Conservation (phyloP, 2,329 filamentous ascomycete species). For the Zopfia rhizophila region DNA sequence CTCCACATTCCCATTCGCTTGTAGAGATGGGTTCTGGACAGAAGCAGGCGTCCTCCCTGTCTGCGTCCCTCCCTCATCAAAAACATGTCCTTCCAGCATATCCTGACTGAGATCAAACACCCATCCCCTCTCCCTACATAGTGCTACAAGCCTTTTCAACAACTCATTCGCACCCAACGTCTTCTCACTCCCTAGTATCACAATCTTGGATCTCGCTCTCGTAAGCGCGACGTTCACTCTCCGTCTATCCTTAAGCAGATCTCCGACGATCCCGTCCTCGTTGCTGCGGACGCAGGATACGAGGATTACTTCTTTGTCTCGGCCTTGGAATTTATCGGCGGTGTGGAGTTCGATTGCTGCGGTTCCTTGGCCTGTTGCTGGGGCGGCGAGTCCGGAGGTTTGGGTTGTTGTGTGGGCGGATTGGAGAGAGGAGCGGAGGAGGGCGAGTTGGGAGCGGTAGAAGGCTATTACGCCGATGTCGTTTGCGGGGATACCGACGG, state of each 20-base stretch:
- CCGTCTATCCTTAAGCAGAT: conserved; percentile 89
- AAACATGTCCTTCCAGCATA: conserved; percentile 74
- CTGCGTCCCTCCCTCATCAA: conserved; percentile 66
- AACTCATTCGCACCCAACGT: conserved; percentile 80
- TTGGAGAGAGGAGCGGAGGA: conserved; percentile 79
- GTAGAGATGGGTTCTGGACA: conserved; percentile 1
- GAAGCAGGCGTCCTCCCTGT: conserved; percentile 19
- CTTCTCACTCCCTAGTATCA: conserved; percentile 83
- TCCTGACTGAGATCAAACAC: conserved; percentile 75
- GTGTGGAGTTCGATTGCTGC: conserved; percentile 89
- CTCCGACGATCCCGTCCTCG: conserved; percentile 82
- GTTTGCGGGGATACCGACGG: conserved; percentile 75
- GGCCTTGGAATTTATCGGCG: conserved; percentile 94
- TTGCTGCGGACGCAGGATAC: conserved; percentile 91
- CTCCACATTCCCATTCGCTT: conserved; percentile 46
- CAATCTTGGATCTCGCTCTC: conserved; percentile 87
- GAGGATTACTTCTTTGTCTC: conserved; percentile 93
- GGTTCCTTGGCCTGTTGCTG: conserved; percentile 22
- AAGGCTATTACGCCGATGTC: conserved; percentile 97
- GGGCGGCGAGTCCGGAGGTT: conserved; percentile 55
- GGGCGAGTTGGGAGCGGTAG: conserved; percentile 89
- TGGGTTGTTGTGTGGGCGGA: conserved; percentile 56
- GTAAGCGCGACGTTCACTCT: conserved; percentile 97
- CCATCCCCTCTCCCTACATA: conserved; percentile 86
- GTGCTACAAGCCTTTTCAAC: conserved; percentile 75